A percentile compares a stretch with the other conserved stretches of the same genome.
Conservation (phyloP, 2,329 filamentous ascomycete genomes). For the Aspergillus tamarii region DNA sequence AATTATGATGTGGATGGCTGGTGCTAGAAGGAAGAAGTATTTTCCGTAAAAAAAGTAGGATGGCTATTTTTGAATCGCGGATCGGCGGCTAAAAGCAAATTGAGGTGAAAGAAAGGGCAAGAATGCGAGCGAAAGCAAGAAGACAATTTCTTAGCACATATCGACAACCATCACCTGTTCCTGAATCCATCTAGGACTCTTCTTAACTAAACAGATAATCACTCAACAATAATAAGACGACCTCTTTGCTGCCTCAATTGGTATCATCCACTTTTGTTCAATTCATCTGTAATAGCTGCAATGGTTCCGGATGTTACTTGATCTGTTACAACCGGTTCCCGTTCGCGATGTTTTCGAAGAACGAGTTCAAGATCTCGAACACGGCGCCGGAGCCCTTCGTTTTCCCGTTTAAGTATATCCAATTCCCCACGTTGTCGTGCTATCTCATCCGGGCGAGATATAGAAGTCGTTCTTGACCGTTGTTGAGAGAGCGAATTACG, state of each 20-base stretch:
- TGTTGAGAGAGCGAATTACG: constrained; percentile 36
- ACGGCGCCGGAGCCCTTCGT: constrained; percentile 48
- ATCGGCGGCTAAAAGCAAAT: not conserved
- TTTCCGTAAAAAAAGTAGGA: constrained; percentile 1
- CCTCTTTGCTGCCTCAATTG: not conserved
- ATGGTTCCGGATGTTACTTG: not conserved
- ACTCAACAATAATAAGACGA: not conserved
- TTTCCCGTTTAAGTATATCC: constrained; percentile 50
- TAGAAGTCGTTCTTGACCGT: constrained; percentile 31
- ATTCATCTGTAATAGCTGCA: constrained; percentile 4
- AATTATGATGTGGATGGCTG: not conserved
- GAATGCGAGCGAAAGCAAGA: not conserved
- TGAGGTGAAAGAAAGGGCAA: not conserved
- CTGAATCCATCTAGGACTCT: not conserved
- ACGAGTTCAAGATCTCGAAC: constrained; percentile 49
- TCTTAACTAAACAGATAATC: constrained; percentile 2
- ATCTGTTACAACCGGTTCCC: constrained; percentile 11
- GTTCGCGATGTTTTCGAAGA: constrained; percentile 36
- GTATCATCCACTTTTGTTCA: not conserved
- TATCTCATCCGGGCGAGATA: constrained; percentile 47
- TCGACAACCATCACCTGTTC: not conserved
- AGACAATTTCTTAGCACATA: not conserved
- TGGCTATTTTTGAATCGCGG: not conserved
- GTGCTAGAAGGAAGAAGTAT: constrained; percentile 17
- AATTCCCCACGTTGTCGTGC: constrained; percentile 47